Conservation (phyloP, 1,284 basidiomycete genomes). For the Cutaneotrichosporon mucoides region DNA sequence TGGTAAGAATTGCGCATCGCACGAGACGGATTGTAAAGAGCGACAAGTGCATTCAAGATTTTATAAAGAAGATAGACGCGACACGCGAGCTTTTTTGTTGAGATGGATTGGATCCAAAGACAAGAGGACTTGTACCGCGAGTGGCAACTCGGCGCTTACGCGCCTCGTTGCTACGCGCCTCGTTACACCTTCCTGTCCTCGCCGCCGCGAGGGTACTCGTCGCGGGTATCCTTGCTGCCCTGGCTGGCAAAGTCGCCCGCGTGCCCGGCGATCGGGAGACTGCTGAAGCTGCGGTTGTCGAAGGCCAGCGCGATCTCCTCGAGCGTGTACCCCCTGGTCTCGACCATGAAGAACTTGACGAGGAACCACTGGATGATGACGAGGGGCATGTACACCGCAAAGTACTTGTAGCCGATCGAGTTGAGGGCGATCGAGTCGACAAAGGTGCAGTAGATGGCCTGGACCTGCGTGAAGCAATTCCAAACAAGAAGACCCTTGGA, state of each 20-base stretch:
- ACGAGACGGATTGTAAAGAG: too few relatives aligned
- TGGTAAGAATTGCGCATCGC: too few relatives aligned
- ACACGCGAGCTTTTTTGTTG: too few relatives aligned
- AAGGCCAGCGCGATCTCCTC: constrained; percentile 46
- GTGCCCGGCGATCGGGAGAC: neutral
- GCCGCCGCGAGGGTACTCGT: too few relatives aligned
- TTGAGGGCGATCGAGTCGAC: constrained; percentile 48
- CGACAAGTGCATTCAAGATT: too few relatives aligned
- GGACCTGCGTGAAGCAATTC: constrained; percentile 44
- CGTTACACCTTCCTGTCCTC: too few relatives aligned
- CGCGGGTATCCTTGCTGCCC: too few relatives aligned
- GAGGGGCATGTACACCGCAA: constrained; percentile 36
- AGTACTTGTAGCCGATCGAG: constrained; percentile 45
- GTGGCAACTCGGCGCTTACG: too few relatives aligned
- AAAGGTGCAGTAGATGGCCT: constrained; percentile 24
- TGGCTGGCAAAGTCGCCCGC: neutral
- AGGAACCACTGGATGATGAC: constrained; percentile 32
- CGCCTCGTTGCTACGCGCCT: too few relatives aligned
- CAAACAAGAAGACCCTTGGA: constrained; percentile 49
- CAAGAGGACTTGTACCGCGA: too few relatives aligned
- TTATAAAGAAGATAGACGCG: too few relatives aligned
- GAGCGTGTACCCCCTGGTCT: constrained; percentile 46
- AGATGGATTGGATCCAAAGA: too few relatives aligned
- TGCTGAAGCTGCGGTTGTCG: constrained; percentile 18
- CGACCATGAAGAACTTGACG: constrained; percentile 43